Evolutionary conservation across 2,329 filamentous ascomycete species (phyloP), one percentile per base, ranked within the genome.

Genomic region (Pestalotiopsis sp.): DNA sequence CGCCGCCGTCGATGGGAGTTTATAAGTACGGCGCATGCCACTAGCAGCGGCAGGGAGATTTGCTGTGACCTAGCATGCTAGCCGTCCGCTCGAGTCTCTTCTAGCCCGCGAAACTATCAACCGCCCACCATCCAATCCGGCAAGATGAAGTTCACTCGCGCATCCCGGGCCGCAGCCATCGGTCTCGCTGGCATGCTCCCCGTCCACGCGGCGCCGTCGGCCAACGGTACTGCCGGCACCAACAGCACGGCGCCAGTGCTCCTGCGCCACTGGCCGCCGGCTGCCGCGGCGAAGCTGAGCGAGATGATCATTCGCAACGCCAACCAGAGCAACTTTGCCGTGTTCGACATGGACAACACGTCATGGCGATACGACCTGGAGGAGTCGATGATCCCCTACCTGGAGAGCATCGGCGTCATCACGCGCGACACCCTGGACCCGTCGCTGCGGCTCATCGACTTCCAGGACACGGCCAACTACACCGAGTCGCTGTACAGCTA

Each of bases 311-410:
- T 74, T 1, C 72, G 72, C 66, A 82, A 83, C 67, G 79, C 80
- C 25, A 74, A 82, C 75, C 71, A 75, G 60, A 78, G 79, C 27
- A 76, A 77, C 65, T 83, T 80, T 59, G 81, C 81, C 13, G 76
- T 80, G 27, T 83, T 83, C 60, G 81, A 84, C 74, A 83, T 83
- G 82, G 82, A 84, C 76, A 83, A 84, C 73, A 84, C 82, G 2
- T 80, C 78, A 70, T 84, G 80, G 49, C 78, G 77, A 63, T 82
- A 75, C 65, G 82, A 84, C 65, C 71, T 84, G 12, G 81, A 83
- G 67, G 82, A 84, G 73, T 82, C 81, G 2, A 74, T 84, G 65
- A 74, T 84, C 66, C 81, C 82, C 2, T 84, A 74, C 58, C 80
- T 84, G 63, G 82, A 84, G 70, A 80, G 78, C 75, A 79, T 77